Base-by-base conservation (phyloP, 768 basidiomycete species). In the Obba rivulosa region DNA sequence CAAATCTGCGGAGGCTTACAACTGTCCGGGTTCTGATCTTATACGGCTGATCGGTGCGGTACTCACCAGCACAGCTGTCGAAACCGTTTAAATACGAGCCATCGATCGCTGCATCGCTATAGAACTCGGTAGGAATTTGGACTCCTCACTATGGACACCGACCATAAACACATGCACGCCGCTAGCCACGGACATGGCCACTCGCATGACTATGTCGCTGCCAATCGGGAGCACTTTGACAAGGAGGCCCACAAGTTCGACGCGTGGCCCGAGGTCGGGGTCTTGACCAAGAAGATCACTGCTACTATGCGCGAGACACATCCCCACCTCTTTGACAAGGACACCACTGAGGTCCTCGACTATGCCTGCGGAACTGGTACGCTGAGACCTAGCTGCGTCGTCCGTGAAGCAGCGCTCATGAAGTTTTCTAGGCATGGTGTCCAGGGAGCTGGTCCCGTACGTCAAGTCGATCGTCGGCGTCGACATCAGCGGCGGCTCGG, bases 401-500 rank as follows among this genome's bases (percentile, higher is more conserved):
- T 31, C 13, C 5, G 13, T 31, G 28, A 31, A 7, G 7, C 7
- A 7, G 28, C 28, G 28, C 13, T 13, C 13, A 31, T 31, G 28
- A 5, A 31, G n/a, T 43, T 43, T n/a, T 3, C 17, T 35, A 89
- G 88, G 88, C 14, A 62, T 80, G 18, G 62, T 87, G 14, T 82
- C 87, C 2, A 73, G 78, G 52, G 73, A 76, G 37, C 71, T 90
- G 20, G 79, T 78, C 0, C 70, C 79, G 1, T 68, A 84, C 54
- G 75, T 76, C 40, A 83, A 79, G 59, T 70, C 70, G 24, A 75
- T 90, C 52, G 65, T 88, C 14, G 88, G 87, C 9, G 79, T 86
- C 14, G 89, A 91, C 59, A 84, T 89, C 59, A 87, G 81, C 65
- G 79, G 81, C 53, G 75, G 66, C 1, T 77, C 81, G 71, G 83